Base-by-base conservation (phyloP, 2,329 filamentous ascomycete genomes). In the Magnaporthiopsis incrustans region DNA sequence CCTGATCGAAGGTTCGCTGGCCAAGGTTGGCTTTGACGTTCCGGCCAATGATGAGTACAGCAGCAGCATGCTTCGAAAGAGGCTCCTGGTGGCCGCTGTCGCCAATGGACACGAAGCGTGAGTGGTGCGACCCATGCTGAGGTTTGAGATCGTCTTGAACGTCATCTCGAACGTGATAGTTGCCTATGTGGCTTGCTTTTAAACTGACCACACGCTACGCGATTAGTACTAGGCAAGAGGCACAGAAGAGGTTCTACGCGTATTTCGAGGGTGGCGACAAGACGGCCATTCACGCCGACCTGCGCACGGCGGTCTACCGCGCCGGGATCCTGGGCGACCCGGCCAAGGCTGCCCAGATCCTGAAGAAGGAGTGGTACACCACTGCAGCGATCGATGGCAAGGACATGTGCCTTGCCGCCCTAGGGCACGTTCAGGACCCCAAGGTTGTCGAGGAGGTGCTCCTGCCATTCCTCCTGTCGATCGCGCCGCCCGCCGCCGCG, bases 351-450 rank as follows among this genome's bases (percentile, higher is more conserved):
- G 91, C 92, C 68, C 83, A 89, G 33, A 83, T 88, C 10, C 83
- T 99, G 64, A 92, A 94, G 79, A 86, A 91, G 64, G 93, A 97
- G 74, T 98, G 91, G 82, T 82, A 86, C 67, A 87, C 81, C 62
- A 95, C 92, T 15, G 89, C 89, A 63, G 91, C 92, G 10, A 88
- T 97, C 53, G 95, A 98, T 71, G 93, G 92, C 70, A 96, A 93
- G 76, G 92, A 97, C 69, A 90, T 96, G 68, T 89, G 87, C 68
- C 84, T 98, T 3, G 81, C 84, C 53, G 86, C 90, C 4, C 83
- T 99, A 59, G 92, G 92, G 44, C 85, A 87, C 56, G 87, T 90
- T 26, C 88, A 89, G 70, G 85, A 91, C 64, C 73, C 77, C 14
- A 84, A 86, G 12, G 79, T 97, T 35, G 86, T 96, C 59, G 79